Percentiles rank a stretch among this genome's conserved stretches.
Evolutionary conservation across 495 filamentous ascomycete genomes (phyloP).

Genomic region (Trichoderma gamsii): DNA sequence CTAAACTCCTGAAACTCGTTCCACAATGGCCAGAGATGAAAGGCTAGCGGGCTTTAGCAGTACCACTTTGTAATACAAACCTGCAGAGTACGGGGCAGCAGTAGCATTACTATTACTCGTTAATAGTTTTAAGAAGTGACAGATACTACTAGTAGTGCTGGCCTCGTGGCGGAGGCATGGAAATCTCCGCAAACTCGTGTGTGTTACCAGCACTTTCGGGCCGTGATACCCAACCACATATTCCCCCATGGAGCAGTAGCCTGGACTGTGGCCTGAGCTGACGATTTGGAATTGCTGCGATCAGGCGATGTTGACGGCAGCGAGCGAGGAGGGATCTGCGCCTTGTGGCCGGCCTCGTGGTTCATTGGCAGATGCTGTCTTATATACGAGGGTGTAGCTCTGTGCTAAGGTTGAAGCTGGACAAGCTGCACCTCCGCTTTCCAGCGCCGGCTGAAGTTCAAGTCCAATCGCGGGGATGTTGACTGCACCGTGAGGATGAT

Average conservation of each 20-base stretch:
- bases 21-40: constrained; percentile 10
- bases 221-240: neutral
- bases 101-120: neutral
- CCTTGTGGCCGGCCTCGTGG: neutral
- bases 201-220: neutral
- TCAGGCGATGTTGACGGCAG: neutral
- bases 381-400: neutral
- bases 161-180: neutral
- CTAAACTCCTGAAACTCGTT: constrained; percentile 1
- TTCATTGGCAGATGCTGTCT: neutral
- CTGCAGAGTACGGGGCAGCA: neutral
- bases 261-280: neutral
- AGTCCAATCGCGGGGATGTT: too few species aligned
- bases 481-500: too few species aligned
- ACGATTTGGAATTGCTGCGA: neutral
- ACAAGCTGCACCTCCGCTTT: too few species aligned
- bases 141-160: neutral
- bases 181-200: neutral
- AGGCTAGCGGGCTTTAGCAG: neutral
- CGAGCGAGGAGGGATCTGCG: neutral
- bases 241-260: neutral
- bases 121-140: neutral
- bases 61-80: neutral
- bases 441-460: too few species aligned
- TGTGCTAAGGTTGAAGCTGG: neutral